Percentiles rank a stretch among this genome's conserved stretches.
Conservation (phyloP, 441 rosid species). For the Breynia disticha region DNA sequence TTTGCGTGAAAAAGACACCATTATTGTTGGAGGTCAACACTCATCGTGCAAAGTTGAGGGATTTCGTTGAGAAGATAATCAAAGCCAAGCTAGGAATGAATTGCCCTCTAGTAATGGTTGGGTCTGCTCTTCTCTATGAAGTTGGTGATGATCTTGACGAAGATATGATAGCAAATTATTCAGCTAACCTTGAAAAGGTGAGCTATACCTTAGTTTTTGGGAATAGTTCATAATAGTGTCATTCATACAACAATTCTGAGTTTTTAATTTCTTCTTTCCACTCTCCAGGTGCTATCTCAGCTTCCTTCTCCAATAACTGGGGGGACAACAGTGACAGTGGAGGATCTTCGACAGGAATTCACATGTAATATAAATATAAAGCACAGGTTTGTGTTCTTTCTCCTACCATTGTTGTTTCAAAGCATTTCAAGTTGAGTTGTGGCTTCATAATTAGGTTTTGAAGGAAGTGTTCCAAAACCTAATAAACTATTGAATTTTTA, state of each 20-base stretch:
- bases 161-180: conserved; percentile 65
- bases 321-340: conserved; percentile 63
- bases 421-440: background rate
- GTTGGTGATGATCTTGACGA: conserved; percentile 95
- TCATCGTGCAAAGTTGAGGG: conserved; percentile 61
- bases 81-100: conserved; percentile 93
- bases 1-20: conserved; percentile 55
- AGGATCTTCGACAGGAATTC: conserved; percentile 90
- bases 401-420: background rate
- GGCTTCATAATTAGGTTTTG: background rate
- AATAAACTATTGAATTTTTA: background rate
- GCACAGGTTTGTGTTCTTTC: conserved; percentile 54
- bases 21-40: conserved; percentile 76
- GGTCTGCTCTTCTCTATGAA: conserved; percentile 78
- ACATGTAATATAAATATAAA: conserved; percentile 70
- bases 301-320: conserved; percentile 73
- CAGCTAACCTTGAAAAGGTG: conserved; percentile 92
- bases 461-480: background rate
- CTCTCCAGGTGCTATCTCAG: conserved; percentile 52
- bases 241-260: background rate
- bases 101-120: conserved; percentile 76
- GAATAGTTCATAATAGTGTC: too few species aligned
- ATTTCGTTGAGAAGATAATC: conserved; percentile 86
- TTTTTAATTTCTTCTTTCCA: conserved; percentile 1
- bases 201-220: background rate